Conservation (phyloP, 345 rosid species). For the Lepidium sativum region DNA sequence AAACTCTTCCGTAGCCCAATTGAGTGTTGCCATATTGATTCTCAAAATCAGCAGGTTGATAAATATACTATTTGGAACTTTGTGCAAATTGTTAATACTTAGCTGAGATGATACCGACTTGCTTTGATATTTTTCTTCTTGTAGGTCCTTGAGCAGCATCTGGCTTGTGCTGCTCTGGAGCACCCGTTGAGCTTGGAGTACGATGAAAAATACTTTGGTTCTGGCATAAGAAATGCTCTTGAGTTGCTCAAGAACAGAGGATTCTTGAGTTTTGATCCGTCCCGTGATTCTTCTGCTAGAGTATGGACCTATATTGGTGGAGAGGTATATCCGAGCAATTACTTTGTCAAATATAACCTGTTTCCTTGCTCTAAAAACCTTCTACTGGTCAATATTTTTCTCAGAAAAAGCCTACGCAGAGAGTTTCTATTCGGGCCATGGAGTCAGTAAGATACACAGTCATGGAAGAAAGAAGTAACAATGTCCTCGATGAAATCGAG, state of each 20-base stretch:
- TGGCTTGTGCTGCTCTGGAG: conserved; percentile 80
- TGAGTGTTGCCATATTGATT: conserved; percentile 81
- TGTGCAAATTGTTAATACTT: neutral
- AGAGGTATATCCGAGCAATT: conserved; percentile 43
- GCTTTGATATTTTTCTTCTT: conserved; percentile 14
- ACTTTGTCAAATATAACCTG: neutral
- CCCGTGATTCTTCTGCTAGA: conserved; percentile 49
- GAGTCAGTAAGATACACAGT: conserved; percentile 64
- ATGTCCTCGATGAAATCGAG: conserved; percentile 82
- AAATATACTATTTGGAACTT: conserved; percentile 6
- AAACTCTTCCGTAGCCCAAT: conserved; percentile 75
- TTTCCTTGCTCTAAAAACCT: conserved; percentile 12
- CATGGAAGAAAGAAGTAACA: conserved; percentile 37
- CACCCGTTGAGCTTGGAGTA: conserved; percentile 63
- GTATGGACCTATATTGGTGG: conserved; percentile 75
- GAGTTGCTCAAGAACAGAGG: conserved; percentile 54
- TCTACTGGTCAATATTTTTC: conserved; percentile 8
- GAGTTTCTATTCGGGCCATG: conserved; percentile 75
- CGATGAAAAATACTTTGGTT: conserved; percentile 73
- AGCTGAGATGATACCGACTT: conserved; percentile 5
- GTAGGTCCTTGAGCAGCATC: conserved; percentile 90
- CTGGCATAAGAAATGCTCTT: conserved; percentile 43
- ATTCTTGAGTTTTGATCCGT: conserved; percentile 41
- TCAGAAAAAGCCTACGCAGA: conserved; percentile 70
- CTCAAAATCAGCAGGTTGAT: conserved; percentile 70